Conservation (phyloP, 192 early-diverging fungal species). For the Linnemannia schmuckeri region DNA sequence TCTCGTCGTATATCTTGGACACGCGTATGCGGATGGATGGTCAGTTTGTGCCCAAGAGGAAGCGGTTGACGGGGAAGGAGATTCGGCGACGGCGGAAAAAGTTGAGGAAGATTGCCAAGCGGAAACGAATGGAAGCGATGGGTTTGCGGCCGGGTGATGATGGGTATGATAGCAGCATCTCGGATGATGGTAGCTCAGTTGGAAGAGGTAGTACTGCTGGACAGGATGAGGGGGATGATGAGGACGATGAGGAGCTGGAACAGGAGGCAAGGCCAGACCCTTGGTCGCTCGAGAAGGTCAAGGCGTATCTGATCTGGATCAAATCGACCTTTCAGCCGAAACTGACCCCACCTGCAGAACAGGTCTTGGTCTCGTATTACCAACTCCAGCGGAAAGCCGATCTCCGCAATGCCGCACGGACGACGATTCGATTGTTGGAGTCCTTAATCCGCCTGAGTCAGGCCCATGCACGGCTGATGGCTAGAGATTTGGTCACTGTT, state of each 20-base stretch:
- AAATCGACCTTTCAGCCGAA: constrained; percentile 68
- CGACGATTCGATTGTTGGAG: constrained; percentile 77
- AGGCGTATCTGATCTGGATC: constrained; percentile 75
- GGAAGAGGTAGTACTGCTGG: neutral
- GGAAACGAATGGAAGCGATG: constrained; percentile 14
- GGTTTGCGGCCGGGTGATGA: neutral
- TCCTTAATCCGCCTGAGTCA: constrained; percentile 74
- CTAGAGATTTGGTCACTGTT: constrained; percentile 64
- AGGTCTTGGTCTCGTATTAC: constrained; percentile 79
- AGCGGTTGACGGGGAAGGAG: constrained; percentile 14
- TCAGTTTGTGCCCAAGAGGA: neutral
- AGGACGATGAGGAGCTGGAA: constrained; percentile 1
- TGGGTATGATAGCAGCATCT: neutral
- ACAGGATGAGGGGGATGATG: constrained; percentile 3
- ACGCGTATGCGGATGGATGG: constrained; percentile 38
- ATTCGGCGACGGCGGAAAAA: constrained; percentile 25
- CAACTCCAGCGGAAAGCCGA: constrained; percentile 78
- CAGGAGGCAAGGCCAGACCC: constrained; percentile 4
- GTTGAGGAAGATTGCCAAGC: neutral
- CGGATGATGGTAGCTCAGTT: neutral
- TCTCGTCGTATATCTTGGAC: constrained; percentile 63
- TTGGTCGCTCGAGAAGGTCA: constrained; percentile 75
- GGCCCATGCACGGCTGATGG: constrained; percentile 77
- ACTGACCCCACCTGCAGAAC: constrained; percentile 70
- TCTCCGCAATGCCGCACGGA: constrained; percentile 73